Conservation (phyloP, 192 early-diverging fungal genomes). For the Podila minutissima region DNA sequence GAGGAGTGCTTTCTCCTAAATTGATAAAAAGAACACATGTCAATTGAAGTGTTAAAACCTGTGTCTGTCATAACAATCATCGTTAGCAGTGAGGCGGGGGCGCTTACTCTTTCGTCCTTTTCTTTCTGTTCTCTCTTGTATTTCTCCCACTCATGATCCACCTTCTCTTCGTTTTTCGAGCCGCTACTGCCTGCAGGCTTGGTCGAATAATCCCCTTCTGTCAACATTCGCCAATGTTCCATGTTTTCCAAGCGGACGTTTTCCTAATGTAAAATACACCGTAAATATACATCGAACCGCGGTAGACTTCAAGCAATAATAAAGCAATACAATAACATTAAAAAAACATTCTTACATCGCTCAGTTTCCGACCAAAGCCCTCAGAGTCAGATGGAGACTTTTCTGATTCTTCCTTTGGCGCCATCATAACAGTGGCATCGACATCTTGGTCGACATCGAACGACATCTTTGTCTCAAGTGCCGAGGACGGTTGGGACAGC, state of each 20-base stretch:
- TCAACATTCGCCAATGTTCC: not conserved
- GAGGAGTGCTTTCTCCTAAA: not conserved
- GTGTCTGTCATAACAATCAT: not conserved
- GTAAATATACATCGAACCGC: not conserved
- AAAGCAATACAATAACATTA: not conserved
- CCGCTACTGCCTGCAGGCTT: not conserved
- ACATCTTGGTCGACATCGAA: not conserved
- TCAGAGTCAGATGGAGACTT: not conserved
- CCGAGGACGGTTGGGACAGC: not conserved
- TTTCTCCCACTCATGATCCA: not conserved
- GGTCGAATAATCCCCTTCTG: not conserved
- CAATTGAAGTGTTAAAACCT: too few relatives aligned
- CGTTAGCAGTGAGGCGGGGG: not conserved
- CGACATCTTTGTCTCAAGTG: conserved; percentile 1
- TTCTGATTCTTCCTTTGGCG: not conserved
- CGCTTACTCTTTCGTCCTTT: not conserved
- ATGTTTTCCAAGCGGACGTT: not conserved
- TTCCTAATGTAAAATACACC: not conserved
- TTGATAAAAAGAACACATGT: not conserved
- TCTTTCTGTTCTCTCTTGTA: not conserved
- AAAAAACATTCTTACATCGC: not conserved
- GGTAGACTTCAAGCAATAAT: not conserved
- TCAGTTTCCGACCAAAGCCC: not conserved
- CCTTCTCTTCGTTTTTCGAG: not conserved
- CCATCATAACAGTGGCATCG: not conserved